Evolutionary conservation across 139 green algal species (phyloP).

Genomic region (Tetraselmis striata): DNA sequence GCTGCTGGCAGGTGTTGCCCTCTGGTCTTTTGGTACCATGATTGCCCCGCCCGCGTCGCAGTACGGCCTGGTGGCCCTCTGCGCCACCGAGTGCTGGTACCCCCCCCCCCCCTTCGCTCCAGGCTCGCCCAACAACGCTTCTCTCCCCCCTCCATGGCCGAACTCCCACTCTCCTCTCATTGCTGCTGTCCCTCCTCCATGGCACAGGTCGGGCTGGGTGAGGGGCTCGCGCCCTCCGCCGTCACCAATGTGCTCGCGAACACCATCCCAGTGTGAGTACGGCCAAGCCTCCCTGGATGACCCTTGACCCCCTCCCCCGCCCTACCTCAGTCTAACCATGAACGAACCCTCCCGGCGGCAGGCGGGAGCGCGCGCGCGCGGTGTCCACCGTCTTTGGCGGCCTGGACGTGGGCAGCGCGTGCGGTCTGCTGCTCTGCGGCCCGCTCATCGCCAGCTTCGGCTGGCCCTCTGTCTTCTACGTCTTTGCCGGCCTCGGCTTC

Average conservation of each 20-base stretch:
- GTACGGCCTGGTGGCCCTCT: constrained; percentile 70
- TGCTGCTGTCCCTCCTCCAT: no score
- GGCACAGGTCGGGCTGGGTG: constrained; percentile 79
- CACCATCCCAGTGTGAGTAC: constrained; percentile 43
- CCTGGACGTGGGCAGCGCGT: constrained; percentile 79
- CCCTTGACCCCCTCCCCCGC: no score
- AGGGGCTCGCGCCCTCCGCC: constrained; percentile 91
- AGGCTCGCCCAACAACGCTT: no score
- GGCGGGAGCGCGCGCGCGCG: constrained; percentile 65
- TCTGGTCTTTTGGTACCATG: constrained; percentile 90
- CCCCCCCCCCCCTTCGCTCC: neutral
- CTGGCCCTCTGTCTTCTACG: constrained; percentile 94
- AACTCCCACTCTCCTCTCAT: no score
- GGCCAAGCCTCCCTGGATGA: neutral
- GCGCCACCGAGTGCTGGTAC: constrained; percentile 72
- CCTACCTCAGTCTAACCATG: no score
- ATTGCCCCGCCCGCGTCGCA: constrained; percentile 72
- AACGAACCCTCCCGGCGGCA: constrained; percentile 14
- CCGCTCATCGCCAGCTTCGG: constrained; percentile 80
- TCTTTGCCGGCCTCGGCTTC: constrained; percentile 88
- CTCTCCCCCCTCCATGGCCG: no score
- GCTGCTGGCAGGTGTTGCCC: constrained; percentile 72
- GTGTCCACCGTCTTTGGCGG: constrained; percentile 88
- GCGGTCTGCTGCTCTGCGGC: constrained; percentile 79
- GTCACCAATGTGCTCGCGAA: constrained; percentile 83